phyloP scores from a whole-genome alignment of 2,329 filamentous ascomycete genomes.

The Diaporthe ilicicola region DNA sequence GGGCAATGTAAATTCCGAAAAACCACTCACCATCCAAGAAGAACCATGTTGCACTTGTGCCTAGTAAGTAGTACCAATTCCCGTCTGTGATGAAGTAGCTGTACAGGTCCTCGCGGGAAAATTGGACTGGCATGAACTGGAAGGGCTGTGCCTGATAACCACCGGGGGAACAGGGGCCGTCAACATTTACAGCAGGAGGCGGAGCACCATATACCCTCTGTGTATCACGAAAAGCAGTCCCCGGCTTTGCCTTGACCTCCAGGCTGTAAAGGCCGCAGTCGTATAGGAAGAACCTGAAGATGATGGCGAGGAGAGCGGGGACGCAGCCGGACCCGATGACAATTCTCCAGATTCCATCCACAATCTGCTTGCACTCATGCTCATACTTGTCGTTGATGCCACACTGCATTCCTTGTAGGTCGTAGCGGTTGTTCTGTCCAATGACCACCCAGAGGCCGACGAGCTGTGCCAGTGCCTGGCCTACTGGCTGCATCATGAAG shows the following conservation, averaged over 20 bases:
- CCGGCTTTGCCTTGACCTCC: conserved; percentile 70
- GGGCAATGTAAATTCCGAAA: too few relatives aligned
- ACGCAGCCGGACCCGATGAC: conserved; percentile 72
- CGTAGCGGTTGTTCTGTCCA: conserved; percentile 51
- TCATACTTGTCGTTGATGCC: conserved; percentile 55
- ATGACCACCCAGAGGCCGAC: conserved; percentile 64
- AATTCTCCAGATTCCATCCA: conserved; percentile 73
- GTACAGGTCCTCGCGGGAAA: conserved; percentile 56
- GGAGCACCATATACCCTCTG: conserved; percentile 63
- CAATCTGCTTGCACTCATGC: conserved; percentile 53
- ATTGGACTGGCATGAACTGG: conserved; percentile 55
- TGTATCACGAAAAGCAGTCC: conserved; percentile 66
- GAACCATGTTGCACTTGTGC: conserved; percentile 56
- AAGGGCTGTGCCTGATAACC: conserved; percentile 24
- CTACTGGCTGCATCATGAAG: conserved; percentile 75
- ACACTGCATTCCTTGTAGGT: conserved; percentile 55
- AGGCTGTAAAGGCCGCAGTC: conserved; percentile 72
- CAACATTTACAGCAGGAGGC: conserved; percentile 42
- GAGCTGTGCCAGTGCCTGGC: conserved; percentile 71
- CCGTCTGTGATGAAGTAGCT: conserved; percentile 59
- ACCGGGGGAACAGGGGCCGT: conserved; percentile 43
- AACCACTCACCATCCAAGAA: conserved; percentile 52
- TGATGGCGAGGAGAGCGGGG: conserved; percentile 69
- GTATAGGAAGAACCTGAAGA: conserved; percentile 73
- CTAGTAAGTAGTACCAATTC: conserved; percentile 55